Conservation (phyloP, 371 early-diverging fungal genomes). For the Lichtheimia corymbifera region DNA sequence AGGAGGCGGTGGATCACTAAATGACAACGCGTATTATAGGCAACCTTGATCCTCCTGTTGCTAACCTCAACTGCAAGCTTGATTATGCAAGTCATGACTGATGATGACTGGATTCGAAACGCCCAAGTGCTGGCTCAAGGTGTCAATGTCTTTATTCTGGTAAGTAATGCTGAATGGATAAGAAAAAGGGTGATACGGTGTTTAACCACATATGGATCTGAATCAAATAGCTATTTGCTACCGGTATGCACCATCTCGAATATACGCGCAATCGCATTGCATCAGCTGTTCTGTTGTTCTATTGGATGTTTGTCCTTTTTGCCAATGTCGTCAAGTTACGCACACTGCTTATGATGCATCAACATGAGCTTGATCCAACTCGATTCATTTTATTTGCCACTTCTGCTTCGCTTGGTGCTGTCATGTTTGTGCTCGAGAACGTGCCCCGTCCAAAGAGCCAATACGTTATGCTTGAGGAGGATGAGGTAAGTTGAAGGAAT, state of each 20-base stretch:
- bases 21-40: constrained; percentile 13
- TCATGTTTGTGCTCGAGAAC: constrained; percentile 65
- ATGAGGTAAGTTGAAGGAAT: constrained; percentile 29
- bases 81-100: constrained; percentile 10
- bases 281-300: constrained; percentile 74
- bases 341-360: constrained; percentile 49
- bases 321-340: constrained; percentile 58
- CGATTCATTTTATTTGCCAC: constrained; percentile 44
- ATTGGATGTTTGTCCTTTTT: constrained; percentile 70
- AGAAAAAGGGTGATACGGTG: neutral
- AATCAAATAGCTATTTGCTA: constrained; percentile 49
- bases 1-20: too few relatives aligned
- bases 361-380: constrained; percentile 27
- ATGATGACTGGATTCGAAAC: constrained; percentile 40
- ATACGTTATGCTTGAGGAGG: constrained; percentile 62
- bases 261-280: constrained; percentile 65
- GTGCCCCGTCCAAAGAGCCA: constrained; percentile 58
- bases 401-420: constrained; percentile 41
- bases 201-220: constrained; percentile 4
- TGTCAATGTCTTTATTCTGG: constrained; percentile 35
- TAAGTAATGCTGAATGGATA: constrained; percentile 12
- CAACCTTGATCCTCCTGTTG: constrained; percentile 27
- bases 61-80: constrained; percentile 21
- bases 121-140: constrained; percentile 32
- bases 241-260: constrained; percentile 66